Conservation (phyloP, 305 asterid species). For the Rubia occidens region DNA sequence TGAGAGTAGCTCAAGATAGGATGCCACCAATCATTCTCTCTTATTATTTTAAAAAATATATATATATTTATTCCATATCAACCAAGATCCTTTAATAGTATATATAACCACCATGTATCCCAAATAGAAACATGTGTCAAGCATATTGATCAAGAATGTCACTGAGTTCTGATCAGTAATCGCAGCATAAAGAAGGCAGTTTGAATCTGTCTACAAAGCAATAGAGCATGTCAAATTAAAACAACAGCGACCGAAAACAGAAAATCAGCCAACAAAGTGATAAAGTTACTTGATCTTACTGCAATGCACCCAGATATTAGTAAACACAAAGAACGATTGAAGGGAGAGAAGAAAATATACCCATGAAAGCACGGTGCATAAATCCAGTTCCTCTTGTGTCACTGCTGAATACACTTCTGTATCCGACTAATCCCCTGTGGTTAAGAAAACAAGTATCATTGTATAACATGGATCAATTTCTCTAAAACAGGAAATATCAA, state of each 20-base stretch:
- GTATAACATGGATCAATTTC: conserved; percentile 1
- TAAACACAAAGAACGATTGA: conserved; percentile 9
- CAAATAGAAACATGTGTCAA: background rate
- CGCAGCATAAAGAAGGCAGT: background rate
- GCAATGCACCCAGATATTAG: conserved; percentile 8
- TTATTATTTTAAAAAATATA: background rate
- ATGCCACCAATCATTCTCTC: background rate
- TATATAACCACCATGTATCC: background rate
- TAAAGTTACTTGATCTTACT: background rate
- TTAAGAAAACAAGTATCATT: conserved; percentile 12
- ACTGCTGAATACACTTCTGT: conserved; percentile 93
- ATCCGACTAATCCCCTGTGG: conserved; percentile 93
- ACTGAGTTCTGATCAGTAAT: background rate
- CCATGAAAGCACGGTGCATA: conserved; percentile 97
- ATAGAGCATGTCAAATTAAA: background rate
- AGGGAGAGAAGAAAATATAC: conserved; percentile 36
- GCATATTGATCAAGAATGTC: background rate
- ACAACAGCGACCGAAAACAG: background rate
- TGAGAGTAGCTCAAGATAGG: background rate
- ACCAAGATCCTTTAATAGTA: background rate
- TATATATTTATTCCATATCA: background rate
- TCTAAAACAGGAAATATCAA: background rate
- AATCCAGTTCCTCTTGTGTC: conserved; percentile 96
- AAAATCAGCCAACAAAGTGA: conserved; percentile 4
- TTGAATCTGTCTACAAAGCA: background rate